Conservation (phyloP, 306 rosid genomes). For the Rubus idaeus region DNA sequence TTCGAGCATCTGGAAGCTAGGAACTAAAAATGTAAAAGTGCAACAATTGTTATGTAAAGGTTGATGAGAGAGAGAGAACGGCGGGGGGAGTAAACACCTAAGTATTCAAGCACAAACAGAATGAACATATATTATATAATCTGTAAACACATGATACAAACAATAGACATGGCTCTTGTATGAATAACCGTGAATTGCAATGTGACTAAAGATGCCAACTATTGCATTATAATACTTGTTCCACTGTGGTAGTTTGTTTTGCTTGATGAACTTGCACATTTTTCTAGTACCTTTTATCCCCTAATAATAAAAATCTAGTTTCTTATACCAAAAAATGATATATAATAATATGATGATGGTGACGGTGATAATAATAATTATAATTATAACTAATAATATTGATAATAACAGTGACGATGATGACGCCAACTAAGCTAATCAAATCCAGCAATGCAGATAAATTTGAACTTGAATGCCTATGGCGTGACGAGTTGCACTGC, state of each 20-base stretch:
- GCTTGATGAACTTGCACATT: neutral
- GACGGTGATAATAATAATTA: neutral
- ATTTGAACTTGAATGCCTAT: neutral
- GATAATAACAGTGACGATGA: neutral
- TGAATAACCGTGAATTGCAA: neutral
- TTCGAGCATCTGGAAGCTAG: neutral
- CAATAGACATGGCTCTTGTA: neutral
- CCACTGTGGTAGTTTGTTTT: neutral
- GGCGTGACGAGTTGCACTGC: neutral
- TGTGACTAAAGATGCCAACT: neutral
- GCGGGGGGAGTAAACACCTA: no score
- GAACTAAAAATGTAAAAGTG: neutral
- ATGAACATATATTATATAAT: neutral
- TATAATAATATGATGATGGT: neutral
- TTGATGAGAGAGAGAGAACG: neutral
- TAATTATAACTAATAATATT: no score
- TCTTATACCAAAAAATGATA: neutral
- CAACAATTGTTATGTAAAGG: neutral
- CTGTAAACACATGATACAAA: neutral
- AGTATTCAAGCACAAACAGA: neutral
- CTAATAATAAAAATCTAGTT: neutral
- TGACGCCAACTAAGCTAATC: neutral
- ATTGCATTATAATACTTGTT: neutral
- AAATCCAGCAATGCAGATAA: neutral
- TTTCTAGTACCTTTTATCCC: neutral